Evolutionary conservation across 2,329 filamentous ascomycete species (phyloP).

Genomic region (Dothistroma septosporum): DNA sequence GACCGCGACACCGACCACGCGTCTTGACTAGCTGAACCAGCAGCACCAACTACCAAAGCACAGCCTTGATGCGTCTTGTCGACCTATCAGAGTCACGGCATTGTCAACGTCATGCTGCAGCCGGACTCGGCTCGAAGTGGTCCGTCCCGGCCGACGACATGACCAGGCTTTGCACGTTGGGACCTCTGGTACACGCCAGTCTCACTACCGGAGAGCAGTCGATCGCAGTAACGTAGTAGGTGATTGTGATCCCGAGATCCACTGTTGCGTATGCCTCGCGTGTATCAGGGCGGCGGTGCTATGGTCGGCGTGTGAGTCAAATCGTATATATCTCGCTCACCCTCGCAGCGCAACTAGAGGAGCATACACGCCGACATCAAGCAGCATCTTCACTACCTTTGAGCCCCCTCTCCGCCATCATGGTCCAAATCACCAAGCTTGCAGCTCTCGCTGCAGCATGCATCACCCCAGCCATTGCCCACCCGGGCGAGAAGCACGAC

Average conservation of each 20-base stretch:
- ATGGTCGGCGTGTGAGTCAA: neutral
- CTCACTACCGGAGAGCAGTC: neutral
- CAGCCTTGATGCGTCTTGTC: neutral
- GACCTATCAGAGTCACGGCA: slow-evolving; percentile 1
- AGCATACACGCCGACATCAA: neutral
- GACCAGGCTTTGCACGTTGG: neutral
- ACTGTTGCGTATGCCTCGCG: neutral
- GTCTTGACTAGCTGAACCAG: neutral
- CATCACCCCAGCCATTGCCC: slow-evolving; percentile 23
- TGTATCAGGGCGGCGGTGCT: neutral
- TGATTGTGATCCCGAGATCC: neutral
- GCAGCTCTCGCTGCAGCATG: slow-evolving; percentile 18
- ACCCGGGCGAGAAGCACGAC: slow-evolving; percentile 36
- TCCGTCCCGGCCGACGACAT: slow-evolving; percentile 3
- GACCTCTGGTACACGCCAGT: neutral
- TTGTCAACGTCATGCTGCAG: neutral
- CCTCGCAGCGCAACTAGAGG: neutral
- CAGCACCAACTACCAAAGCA: neutral
- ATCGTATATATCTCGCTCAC: neutral
- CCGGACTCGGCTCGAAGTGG: neutral
- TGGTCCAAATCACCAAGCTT: slow-evolving; percentile 17
- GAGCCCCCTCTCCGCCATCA: neutral
- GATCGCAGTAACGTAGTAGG: neutral
- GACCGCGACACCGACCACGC: neutral
- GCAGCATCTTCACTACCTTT: neutral